Evolutionary conservation across 768 basidiomycete species (phyloP), one percentile per base, ranked within the genome.

Genomic region (Rhizopogon salebrosus): DNA sequence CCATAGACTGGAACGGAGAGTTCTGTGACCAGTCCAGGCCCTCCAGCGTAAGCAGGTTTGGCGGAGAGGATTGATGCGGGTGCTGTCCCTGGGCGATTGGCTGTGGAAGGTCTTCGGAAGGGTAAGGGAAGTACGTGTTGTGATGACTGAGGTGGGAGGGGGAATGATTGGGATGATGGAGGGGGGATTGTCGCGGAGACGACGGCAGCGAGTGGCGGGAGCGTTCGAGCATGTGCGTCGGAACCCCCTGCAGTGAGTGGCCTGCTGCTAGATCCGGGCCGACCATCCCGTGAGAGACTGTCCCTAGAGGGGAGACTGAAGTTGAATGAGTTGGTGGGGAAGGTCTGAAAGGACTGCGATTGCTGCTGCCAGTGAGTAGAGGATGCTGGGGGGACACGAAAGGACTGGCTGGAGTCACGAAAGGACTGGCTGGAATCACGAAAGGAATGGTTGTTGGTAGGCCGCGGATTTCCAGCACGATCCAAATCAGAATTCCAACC

Each of bases 391-490:
- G 79, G 76, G 78, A 69, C 76, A 83, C 82, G 85, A 85, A 86
- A 86, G 85, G 85, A 86, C 82, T 86, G 85, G 80, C 77, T 73
- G 79, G 82, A 74, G 76, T 82, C 82, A 79, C 82, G 84, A 85
- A 85, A 86, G 84, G 85, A 86, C 82, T 85, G 84, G 80, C 76
- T 72, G 79, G 82, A 74, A 76, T 81, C 81, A 79, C 82, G 84
- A 85, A 85, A 85, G 82, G 84, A 86, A 82, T 84, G 83, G 43
- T 60, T 74, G 62, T 65, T 72, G 63, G 65, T 60, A 56, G 70
- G 70, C 43, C 75, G 67, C 49, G 70, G 60, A 68, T 67, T 49
- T 41, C 63, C 66, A 56, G 66, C 66, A 57, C 63, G 64, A 61
- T 72, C 77, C 59, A 72, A 56, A 58, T 75, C 70, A 31, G 69